These are phyloP conservation scores for Schizosaccharomyces lindneri DNA, from an alignment of 805 yeast genomes.

Conservation along the genomic window DNA sequence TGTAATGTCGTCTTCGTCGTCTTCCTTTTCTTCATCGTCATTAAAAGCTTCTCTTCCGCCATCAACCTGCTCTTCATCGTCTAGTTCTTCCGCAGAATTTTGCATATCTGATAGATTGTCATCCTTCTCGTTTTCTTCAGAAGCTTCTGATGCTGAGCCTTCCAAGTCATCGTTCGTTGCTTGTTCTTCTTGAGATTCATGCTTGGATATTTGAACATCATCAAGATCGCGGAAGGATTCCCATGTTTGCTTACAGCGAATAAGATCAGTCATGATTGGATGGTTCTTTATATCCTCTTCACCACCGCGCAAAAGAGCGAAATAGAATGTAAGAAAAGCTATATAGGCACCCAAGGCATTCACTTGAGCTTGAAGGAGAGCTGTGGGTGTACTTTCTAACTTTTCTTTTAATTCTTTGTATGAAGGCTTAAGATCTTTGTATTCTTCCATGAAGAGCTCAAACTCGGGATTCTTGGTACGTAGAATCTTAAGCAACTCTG, in stretches of 20 bases:
- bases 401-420: not conserved
- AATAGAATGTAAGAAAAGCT: not conserved
- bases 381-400: not conserved
- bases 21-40: slow-evolving; percentile 7
- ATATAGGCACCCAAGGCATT: not conserved
- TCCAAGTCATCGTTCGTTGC: not conserved
- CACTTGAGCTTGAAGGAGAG: not conserved
- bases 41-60: slow-evolving; percentile 6
- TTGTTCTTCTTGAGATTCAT: not conserved
- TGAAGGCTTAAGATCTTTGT: slow-evolving; percentile 10
- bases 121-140: slow-evolving; percentile 4
- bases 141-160: slow-evolving; percentile 6
- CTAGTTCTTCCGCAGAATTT: slow-evolving; percentile 5
- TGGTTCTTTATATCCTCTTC: slow-evolving; percentile 1
- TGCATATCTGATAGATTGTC: not conserved
- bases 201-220: not conserved
- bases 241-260: not conserved
- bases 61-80: slow-evolving; percentile 11
- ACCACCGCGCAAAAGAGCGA: not conserved
- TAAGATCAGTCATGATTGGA: slow-evolving; percentile 1
- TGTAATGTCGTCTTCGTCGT: slow-evolving; percentile 24
- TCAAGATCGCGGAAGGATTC: not conserved
- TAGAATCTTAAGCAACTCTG: slow-evolving; percentile 25
- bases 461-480: slow-evolving; percentile 59
- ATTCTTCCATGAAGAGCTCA: slow-evolving; percentile 46